Evolutionary conservation across 2,329 filamentous ascomycete species (phyloP).

Genomic region (Parasarocladium wereldwijsianum): DNA sequence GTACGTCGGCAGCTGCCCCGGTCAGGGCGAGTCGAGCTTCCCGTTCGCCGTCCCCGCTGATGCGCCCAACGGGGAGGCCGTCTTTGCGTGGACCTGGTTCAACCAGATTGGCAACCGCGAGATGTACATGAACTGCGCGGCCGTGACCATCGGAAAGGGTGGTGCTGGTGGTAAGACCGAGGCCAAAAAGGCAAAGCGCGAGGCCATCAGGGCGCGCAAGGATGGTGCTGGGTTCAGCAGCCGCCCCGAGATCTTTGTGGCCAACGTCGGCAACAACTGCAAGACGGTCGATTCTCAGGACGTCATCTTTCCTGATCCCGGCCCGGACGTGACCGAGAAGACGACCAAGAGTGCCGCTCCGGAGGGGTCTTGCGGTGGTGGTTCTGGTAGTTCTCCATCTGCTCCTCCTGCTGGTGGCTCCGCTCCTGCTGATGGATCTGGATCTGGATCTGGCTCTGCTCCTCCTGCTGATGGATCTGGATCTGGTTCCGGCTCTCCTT

Average conservation of each 20-base stretch:
- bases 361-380: conserved; percentile 13
- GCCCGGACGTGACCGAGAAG: conserved; percentile 32
- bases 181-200: no score
- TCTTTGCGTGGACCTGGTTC: conserved; percentile 68
- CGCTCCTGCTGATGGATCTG: conserved; percentile 8
- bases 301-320: conserved; percentile 51
- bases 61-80: conserved; percentile 42
- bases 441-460: no score
- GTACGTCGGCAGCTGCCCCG: conserved; percentile 40
- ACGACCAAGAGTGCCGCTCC: conserved; percentile 21
- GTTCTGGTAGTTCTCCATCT: conserved; percentile 13
- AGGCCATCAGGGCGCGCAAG: conserved; percentile 5
- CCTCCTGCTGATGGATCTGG: conserved; percentile 8
- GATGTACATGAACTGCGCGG: conserved; percentile 79
- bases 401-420: conserved; percentile 12
- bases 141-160: conserved; percentile 42
- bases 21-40: conserved; percentile 31
- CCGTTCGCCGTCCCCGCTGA: conserved; percentile 52
- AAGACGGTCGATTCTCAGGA: conserved; percentile 40
- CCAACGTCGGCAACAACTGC: conserved; percentile 50
- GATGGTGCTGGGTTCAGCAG: conserved; percentile 26
- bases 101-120: conserved; percentile 66
- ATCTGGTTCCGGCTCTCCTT: no score
- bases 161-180: conserved; percentile 12
- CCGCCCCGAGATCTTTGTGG: conserved; percentile 56